Percentiles rank a stretch among this genome's conserved stretches.
Evolutionary conservation across 2,329 filamentous ascomycete genomes (phyloP).

Genomic region (Phoma sp.): DNA sequence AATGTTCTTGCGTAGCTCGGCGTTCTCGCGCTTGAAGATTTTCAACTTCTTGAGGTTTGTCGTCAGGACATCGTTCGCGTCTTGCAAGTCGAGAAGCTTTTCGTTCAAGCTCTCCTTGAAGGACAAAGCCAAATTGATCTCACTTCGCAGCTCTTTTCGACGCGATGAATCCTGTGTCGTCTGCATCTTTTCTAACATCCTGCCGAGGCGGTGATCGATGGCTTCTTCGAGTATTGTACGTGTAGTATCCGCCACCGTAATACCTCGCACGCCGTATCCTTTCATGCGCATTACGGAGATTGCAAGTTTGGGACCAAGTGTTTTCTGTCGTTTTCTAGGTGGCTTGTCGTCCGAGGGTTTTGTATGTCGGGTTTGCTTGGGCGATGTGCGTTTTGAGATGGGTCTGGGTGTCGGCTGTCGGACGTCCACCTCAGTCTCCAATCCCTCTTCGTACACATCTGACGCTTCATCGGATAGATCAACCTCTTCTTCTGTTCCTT

Average conservation of each 20-base stretch:
- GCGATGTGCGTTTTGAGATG: constrained; percentile 18
- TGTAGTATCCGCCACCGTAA: constrained; percentile 62
- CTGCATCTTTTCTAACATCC: constrained; percentile 49
- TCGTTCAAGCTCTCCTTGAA: constrained; percentile 59
- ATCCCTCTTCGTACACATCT: constrained; percentile 22
- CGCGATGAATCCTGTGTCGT: constrained; percentile 51
- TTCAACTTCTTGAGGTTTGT: constrained; percentile 55
- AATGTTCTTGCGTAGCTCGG: constrained; percentile 56
- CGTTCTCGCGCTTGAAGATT: constrained; percentile 54
- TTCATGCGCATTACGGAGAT: constrained; percentile 51
- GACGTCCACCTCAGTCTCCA: constrained; percentile 23
- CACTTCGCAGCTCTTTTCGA: constrained; percentile 51
- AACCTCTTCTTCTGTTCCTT: not conserved
- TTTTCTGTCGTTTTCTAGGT: constrained; percentile 39
- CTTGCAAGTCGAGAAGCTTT: constrained; percentile 60
- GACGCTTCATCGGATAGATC: constrained; percentile 3
- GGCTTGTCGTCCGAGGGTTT: constrained; percentile 32
- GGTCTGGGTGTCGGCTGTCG: constrained; percentile 19
- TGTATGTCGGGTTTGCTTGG: constrained; percentile 19
- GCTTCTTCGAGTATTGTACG: constrained; percentile 60
- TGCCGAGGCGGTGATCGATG: constrained; percentile 55
- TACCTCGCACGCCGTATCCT: constrained; percentile 42
- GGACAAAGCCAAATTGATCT: constrained; percentile 56
- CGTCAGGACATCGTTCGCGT: constrained; percentile 60
- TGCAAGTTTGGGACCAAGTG: constrained; percentile 37